Evolutionary conservation across 2,329 filamentous ascomycete genomes (phyloP).

Genomic region (Trichoderma harzianum): DNA sequence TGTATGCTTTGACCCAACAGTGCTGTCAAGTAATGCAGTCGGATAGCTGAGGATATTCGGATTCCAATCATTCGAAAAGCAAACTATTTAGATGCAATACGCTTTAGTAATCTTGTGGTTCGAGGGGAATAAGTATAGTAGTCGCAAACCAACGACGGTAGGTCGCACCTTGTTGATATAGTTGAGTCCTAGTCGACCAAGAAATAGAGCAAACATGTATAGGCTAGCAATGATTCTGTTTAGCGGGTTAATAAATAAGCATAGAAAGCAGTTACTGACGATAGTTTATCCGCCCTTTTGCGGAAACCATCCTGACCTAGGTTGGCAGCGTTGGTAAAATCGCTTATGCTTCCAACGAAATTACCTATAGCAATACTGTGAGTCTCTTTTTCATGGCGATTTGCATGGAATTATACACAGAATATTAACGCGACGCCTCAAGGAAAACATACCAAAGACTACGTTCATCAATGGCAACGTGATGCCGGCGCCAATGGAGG

Average conservation of each 20-base stretch:
- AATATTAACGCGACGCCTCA: background rate
- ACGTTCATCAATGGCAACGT: constrained; percentile 60
- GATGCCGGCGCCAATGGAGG: constrained; percentile 50
- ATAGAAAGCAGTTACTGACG: constrained; percentile 32
- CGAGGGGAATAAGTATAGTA: background rate
- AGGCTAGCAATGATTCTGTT: constrained; percentile 40
- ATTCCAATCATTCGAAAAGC: constrained; percentile 60
- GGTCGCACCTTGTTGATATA: constrained; percentile 55
- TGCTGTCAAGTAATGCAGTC: constrained; percentile 61
- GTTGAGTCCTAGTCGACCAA: constrained; percentile 60
- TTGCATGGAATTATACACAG: background rate
- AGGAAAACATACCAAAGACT: constrained; percentile 45
- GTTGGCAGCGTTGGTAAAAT: constrained; percentile 28
- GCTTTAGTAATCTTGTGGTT: background rate
- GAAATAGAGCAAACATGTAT: constrained; percentile 68
- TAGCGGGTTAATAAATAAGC: background rate
- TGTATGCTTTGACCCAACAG: constrained; percentile 65
- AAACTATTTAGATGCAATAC: constrained; percentile 38
- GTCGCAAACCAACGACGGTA: background rate
- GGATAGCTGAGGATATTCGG: constrained; percentile 57
- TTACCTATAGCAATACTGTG: constrained; percentile 30
- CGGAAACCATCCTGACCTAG: constrained; percentile 40
- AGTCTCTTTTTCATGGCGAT: background rate
- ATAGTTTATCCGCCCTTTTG: constrained; percentile 40
- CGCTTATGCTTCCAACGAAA: constrained; percentile 48